These are phyloP conservation scores for Candida tibetensis DNA, from an alignment of 805 yeast species.

Conservation along the genomic window DNA sequence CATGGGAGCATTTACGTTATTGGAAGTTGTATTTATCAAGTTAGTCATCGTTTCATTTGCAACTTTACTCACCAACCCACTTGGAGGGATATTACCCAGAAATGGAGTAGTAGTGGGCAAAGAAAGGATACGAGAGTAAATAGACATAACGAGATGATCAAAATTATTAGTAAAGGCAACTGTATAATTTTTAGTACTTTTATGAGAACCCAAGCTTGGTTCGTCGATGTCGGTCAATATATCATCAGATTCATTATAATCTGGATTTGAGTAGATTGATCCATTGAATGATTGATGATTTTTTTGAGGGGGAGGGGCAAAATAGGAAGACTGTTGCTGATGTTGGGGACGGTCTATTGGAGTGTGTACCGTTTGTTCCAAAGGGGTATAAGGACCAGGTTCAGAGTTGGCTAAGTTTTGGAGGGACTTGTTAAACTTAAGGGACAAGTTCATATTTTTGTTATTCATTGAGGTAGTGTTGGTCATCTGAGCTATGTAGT, in stretches of 20 bases:
- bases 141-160: conserved; percentile 35
- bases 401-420: conserved; percentile 18
- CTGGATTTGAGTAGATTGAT: conserved; percentile 29
- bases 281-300: conserved; percentile 7
- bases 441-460: conserved; percentile 30
- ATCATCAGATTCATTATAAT: conserved; percentile 41
- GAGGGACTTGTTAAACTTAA: conserved; percentile 33
- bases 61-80: conserved; percentile 43
- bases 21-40: conserved; percentile 19
- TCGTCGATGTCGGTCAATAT: conserved; percentile 41
- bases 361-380: conserved; percentile 41
- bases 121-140: conserved; percentile 33
- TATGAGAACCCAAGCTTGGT: conserved; percentile 13
- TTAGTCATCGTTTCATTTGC: conserved; percentile 39
- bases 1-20: conserved; percentile 14
- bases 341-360: conserved; percentile 33
- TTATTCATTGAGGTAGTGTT: conserved; percentile 20
- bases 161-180: conserved; percentile 34
- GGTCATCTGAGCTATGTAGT: neutral
- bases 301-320: conserved; percentile 6
- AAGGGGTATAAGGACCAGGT: conserved; percentile 41
- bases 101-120: conserved; percentile 47
- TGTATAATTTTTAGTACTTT: conserved; percentile 28
- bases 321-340: conserved; percentile 9
- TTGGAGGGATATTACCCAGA: conserved; percentile 41